Conservation (phyloP, 768 basidiomycete genomes). For the Sarcodon sp. region DNA sequence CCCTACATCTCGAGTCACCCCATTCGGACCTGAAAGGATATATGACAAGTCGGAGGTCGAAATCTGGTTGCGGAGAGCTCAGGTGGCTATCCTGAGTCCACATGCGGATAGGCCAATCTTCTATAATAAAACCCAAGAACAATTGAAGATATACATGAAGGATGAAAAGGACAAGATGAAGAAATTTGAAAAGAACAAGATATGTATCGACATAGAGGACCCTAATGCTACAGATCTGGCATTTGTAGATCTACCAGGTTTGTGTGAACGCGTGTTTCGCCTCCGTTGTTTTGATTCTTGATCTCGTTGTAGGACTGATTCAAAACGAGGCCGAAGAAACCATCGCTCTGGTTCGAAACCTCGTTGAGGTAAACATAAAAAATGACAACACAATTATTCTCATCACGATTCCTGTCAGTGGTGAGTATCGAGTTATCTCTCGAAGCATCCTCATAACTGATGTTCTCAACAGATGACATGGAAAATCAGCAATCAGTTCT, state of each 20-base stretch:
- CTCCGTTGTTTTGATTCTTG: conserved; percentile 9
- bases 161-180: conserved; percentile 11
- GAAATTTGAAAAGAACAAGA: conserved; percentile 17
- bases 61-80: conserved; percentile 30
- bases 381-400: conserved; percentile 47
- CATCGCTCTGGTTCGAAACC: conserved; percentile 29
- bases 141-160: conserved; percentile 13
- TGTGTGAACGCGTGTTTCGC: neutral
- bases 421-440: conserved; percentile 16
- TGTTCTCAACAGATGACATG: conserved; percentile 39
- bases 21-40: conserved; percentile 18
- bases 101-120: conserved; percentile 9
- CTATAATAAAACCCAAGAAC: conserved; percentile 9
- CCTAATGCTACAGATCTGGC: conserved; percentile 10
- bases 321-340: conserved; percentile 32
- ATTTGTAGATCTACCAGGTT: conserved; percentile 15
- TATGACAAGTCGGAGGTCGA: conserved; percentile 21
- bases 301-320: conserved; percentile 33
- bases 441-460: neutral
- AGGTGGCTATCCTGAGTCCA: conserved; percentile 29
- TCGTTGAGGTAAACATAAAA: conserved; percentile 35
- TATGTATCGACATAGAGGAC: conserved; percentile 18
- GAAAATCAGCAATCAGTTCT: conserved; percentile 47
- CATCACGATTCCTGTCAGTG: conserved; percentile 53
- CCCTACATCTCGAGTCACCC: neutral